Evolutionary conservation across 2,329 filamentous ascomycete species (phyloP), one percentile per base, ranked within the genome.

Genomic region (Calonectria pseudoturangicola): DNA sequence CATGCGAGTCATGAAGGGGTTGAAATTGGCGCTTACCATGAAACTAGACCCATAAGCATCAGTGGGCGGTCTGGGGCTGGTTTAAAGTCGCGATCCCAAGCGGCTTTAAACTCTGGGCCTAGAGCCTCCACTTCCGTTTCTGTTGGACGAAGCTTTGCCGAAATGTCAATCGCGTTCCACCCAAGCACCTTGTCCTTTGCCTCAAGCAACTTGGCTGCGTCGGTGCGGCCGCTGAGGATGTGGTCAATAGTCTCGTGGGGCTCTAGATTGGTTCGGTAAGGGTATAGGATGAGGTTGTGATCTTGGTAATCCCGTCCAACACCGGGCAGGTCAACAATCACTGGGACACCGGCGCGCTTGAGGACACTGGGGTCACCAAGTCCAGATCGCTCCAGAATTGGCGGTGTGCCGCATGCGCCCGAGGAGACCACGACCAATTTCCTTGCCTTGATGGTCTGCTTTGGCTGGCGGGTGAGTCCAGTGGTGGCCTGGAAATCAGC

Each of bases 381-480:
- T 9, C 92, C 92, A 0, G 92, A 93, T 25, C 92, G 84, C 79
- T 93, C 91, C 0, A 93, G 86, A 1, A 93, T 85, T 0, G 83
- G 81, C 0, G 91, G 89, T 0, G 89, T 89, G 2, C 88, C 88
- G 7, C 87, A 84, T 0, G 89, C 86, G 13, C 90, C 90, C 5
- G 76, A 87, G 78, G 82, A 82, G 0, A 83, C 76, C 0, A 84
- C 75, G 0, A 84, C 82, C 0, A 81, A 73, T 50, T 79, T 83
- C 8, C 73, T 77, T 0, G 82, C 83, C 66, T 75, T 79, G 36
- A 83, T 64, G 0, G 50, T 75, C 33, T 74, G 58, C 6, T 73
- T 75, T 2, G 71, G 70, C 0, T 72, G 71, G 6, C 74, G 72
- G 0, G 69, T 74, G 2, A 74, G n/a, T 0, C 48, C 64, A 2